Base-by-base conservation (phyloP, 306 rosid genomes). In the Purshia tridentata region DNA sequence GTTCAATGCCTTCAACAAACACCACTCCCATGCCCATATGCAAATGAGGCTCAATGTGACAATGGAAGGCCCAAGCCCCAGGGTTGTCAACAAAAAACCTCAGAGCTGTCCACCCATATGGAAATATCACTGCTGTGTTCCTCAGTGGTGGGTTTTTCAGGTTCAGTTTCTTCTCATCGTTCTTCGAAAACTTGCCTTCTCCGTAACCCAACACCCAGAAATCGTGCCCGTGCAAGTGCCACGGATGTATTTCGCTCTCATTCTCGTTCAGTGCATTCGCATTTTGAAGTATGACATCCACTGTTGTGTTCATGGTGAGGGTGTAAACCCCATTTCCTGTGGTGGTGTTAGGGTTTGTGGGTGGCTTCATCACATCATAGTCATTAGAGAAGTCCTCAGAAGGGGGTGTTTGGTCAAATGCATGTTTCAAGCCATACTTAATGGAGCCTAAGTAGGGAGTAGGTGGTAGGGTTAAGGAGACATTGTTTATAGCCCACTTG, bases 21-120 rank as follows among this genome's bases (percentile, higher is more conserved):
- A 92, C 58, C 3, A 88, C 89, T 10, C 98, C 98, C 98, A 93
- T 93, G 0, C 98, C 98, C 98, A 93, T 88, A 46, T 90, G 97
- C 81, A 93, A 81, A 78, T 88, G 98, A 0, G 98, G 91, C 76
- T 93, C 96, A 62, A 90, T 90, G 53, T 93, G 98, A 68, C 98
- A 93, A 68, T 93, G 98, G 29, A 93, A 93, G 0, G 98, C 90
- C 98, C 97, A 93, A 40, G 81, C 98, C 6, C 97, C 96, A 0
- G 97, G 97, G 65, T 93, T 93, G 35, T 93, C 98, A 0, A 97
- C 90, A 77, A 73, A 84, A 58, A 86, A 93, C 41, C 96, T 77
- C 2, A 93, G 41, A 2, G 93, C 97, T 47, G 93, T 88, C 98
- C 98, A 93, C 12, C 98, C 98, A 48, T 72, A 78, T 0, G 97